Base-by-base conservation (phyloP, 176 grass and related monocot genomes). In the Zea luxurians region DNA sequence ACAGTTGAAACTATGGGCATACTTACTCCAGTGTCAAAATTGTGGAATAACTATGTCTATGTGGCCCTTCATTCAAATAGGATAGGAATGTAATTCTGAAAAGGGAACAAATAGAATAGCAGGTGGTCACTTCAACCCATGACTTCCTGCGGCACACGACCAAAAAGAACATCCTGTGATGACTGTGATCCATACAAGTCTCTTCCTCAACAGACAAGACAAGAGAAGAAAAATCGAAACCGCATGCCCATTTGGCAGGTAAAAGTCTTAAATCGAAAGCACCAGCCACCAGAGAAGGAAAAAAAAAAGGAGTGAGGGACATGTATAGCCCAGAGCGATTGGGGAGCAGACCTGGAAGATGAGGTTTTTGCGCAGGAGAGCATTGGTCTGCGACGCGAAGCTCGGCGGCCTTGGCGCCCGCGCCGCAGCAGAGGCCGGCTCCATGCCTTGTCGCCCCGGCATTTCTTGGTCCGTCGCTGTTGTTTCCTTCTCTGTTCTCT, bases 341-440 rank as follows among this genome's bases (percentile, higher is more conserved):
- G 42, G 58, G 68, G 48, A 15, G 47, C 17, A 36, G 50, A 89
- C 90, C 86, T 92, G 90, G 66, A 89, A 86, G 37, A 89, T 82
- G 64, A 92, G 74, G 67, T 92, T 92, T 15, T 92, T 92, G 71
- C 83, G 79, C 47, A 92, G 69, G 47, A 92, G 82, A 6, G 90
- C 90, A 77, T 92, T 87, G 74, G 90, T 86, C 80, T 92, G 90
- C 46, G 86, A 66, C 64, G 71, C 11, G 59, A 92, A 89, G 75
- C 79, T 86, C 35, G 86, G 75, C 2, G 68, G n/a, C 66, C 64
- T 72, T 40, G 71, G 74, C 12, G 61, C 48, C 53, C 17, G 37
- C 1, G 36, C 41, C 75, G 60, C 77, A 2, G 82, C n/a, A 34
- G 37, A 78, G 70, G 84, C 48, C 73, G 74, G 58, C 13, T 83